These are phyloP conservation scores for Phanerochaete sordida DNA, from an alignment of 768 basidiomycete genomes.

Conservation along the genomic window DNA sequence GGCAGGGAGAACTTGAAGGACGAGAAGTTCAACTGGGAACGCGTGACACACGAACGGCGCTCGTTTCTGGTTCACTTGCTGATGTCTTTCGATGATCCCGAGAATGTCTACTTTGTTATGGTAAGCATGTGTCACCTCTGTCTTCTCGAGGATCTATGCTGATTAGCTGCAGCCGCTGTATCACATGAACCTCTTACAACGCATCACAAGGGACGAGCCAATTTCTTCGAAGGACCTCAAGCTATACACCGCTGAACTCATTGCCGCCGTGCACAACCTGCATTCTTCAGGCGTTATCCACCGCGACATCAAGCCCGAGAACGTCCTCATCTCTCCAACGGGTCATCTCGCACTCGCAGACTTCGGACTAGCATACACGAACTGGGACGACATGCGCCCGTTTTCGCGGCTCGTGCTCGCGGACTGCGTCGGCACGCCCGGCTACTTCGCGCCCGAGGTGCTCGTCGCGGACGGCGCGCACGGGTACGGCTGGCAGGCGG, in stretches of 20 bases:
- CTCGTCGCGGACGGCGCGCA: not conserved
- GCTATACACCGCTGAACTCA: slow-evolving; percentile 18
- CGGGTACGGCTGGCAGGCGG: slow-evolving; percentile 15
- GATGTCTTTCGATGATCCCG: slow-evolving; percentile 20
- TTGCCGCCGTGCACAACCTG: slow-evolving; percentile 20
- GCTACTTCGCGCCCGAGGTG: slow-evolving; percentile 10
- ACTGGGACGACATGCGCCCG: not conserved
- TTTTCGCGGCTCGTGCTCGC: not conserved
- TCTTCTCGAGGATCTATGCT: not conserved
- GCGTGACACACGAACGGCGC: not conserved
- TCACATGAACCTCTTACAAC: slow-evolving; percentile 6
- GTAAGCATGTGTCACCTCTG: slow-evolving; percentile 12
- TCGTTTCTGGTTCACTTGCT: slow-evolving; percentile 14
- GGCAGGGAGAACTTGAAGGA: not conserved
- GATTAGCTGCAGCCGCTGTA: slow-evolving; percentile 7
- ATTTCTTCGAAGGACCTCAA: slow-evolving; percentile 2
- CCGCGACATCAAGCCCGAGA: slow-evolving; percentile 58
- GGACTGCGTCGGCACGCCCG: slow-evolving; percentile 1
- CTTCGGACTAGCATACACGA: slow-evolving; percentile 12
- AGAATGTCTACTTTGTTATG: slow-evolving; percentile 26
- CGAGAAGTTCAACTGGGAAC: slow-evolving; percentile 16
- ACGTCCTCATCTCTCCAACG: slow-evolving; percentile 35
- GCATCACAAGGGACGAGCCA: not conserved
- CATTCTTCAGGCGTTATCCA: slow-evolving; percentile 54
- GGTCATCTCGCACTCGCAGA: slow-evolving; percentile 18